Evolutionary conservation across 2,329 filamentous ascomycete species (phyloP).

Genomic region (Epichloe sylvatica): DNA sequence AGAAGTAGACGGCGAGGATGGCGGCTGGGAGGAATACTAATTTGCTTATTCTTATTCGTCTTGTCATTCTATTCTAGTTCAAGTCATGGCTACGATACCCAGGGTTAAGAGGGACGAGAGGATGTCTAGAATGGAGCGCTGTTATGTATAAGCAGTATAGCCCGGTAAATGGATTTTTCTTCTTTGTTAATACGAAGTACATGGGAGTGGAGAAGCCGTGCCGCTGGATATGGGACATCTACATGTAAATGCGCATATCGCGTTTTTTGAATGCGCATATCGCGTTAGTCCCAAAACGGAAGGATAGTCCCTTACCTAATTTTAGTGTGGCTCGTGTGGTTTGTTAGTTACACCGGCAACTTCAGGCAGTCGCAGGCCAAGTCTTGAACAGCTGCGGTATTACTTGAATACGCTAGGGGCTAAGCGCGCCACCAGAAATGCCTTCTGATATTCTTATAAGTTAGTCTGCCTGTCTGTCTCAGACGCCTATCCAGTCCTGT

Average conservation of each 20-base stretch:
- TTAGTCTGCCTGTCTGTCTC: too few species aligned
- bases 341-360: not conserved
- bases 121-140: not conserved
- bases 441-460: not conserved
- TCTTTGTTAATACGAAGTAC: not conserved
- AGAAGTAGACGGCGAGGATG: conserved; percentile 44
- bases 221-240: not conserved
- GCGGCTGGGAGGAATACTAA: conserved; percentile 19
- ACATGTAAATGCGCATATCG: too few species aligned
- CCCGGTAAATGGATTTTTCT: not conserved
- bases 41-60: not conserved
- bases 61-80: not conserved
- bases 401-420: not conserved
- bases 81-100: conserved; percentile 5
- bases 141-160: not conserved
- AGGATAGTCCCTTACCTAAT: too few species aligned
- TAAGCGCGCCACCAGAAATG: conserved; percentile 2
- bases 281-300: too few species aligned
- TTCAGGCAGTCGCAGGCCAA: not conserved
- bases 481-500: too few species aligned
- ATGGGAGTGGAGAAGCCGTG: not conserved
- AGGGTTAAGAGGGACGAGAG: not conserved
- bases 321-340: too few species aligned
- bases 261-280: too few species aligned
- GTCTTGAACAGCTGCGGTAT: not conserved